A percentile compares a stretch with the other conserved stretches of the same genome.
Conservation (phyloP, 1,284 basidiomycete genomes). For the Laetiporus sulphureus region DNA sequence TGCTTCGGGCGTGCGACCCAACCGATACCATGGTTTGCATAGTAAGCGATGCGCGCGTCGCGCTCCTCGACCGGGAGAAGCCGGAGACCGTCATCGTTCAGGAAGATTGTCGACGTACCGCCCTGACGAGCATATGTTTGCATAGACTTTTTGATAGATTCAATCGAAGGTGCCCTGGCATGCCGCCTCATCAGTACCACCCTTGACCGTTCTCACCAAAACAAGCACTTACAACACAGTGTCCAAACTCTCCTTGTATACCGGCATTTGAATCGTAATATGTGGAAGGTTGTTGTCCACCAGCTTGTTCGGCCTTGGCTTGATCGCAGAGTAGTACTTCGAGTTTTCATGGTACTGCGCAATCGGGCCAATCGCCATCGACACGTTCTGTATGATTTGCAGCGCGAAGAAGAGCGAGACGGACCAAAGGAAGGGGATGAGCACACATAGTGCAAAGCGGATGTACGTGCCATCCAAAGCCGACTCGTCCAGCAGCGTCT, state of each 20-base stretch:
- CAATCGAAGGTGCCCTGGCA: constrained; percentile 34
- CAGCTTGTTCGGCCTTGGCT: constrained; percentile 33
- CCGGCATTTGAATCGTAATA: constrained; percentile 52
- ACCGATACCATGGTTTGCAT: constrained; percentile 76
- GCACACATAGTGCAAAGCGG: constrained; percentile 36
- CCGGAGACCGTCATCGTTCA: constrained; percentile 47
- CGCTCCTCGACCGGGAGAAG: constrained; percentile 54
- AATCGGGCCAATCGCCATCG: constrained; percentile 40
- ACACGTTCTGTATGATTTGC: constrained; percentile 32
- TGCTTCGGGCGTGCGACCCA: constrained; percentile 79
- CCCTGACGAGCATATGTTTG: constrained; percentile 45
- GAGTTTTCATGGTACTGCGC: constrained; percentile 44
- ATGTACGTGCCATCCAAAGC: constrained; percentile 37
- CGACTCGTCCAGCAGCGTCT: constrained; percentile 37
- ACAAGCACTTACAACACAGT: constrained; percentile 26
- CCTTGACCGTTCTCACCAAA: not conserved
- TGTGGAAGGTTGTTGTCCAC: constrained; percentile 42
- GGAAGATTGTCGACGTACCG: constrained; percentile 43
- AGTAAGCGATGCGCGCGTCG: constrained; percentile 62
- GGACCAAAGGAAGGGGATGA: constrained; percentile 37
- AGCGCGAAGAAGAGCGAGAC: constrained; percentile 34
- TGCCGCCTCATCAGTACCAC: not conserved
- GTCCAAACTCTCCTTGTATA: constrained; percentile 42
- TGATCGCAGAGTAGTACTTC: constrained; percentile 38
- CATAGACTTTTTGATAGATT: constrained; percentile 41